Percentiles rank a stretch among this genome's conserved stretches.
These are phyloP conservation scores for Hemileccinum impolitum DNA, from an alignment of 768 basidiomycete species.

Conservation along the genomic window DNA sequence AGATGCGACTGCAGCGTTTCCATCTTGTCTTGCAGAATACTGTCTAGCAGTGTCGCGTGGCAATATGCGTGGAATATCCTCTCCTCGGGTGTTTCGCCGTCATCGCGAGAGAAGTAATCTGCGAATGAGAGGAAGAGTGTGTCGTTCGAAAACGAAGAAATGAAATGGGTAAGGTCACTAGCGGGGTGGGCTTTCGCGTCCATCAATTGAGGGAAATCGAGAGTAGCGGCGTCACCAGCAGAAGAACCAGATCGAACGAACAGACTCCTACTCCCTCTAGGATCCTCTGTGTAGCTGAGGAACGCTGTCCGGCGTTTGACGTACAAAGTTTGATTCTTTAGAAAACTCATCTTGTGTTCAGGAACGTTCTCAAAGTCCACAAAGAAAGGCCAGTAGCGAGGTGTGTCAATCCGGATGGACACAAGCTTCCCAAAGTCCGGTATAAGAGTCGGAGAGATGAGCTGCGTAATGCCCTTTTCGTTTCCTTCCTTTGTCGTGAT, in stretches of 20 bases:
- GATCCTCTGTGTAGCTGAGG: conserved; percentile 90
- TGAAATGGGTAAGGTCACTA: conserved; percentile 78
- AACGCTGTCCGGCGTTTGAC: conserved; percentile 93
- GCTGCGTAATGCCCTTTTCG: conserved; percentile 61
- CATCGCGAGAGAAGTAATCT: conserved; percentile 67
- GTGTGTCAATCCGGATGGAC: conserved; percentile 87
- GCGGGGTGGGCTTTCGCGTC: conserved; percentile 65
- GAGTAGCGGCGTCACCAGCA: conserved; percentile 75
- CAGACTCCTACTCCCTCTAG: conserved; percentile 86
- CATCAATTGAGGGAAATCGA: conserved; percentile 80
- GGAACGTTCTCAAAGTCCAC: conserved; percentile 70
- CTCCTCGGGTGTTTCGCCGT: conserved; percentile 57
- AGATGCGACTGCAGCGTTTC: conserved; percentile 73
- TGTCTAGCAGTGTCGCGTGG: conserved; percentile 76
- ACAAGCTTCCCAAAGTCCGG: conserved; percentile 81
- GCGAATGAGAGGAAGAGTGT: conserved; percentile 77
- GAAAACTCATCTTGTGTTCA: conserved; percentile 63
- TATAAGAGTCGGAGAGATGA: conserved; percentile 91
- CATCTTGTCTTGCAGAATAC: conserved; percentile 88
- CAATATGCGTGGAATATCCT: conserved; percentile 67
- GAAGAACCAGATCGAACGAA: conserved; percentile 87
- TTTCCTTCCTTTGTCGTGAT: conserved; percentile 71
- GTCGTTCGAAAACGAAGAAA: conserved; percentile 84
- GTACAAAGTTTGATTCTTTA: conserved; percentile 78
- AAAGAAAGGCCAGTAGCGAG: conserved; percentile 92